phyloP scores from a whole-genome alignment of 148 eudicot species.

The Amaranthus hypochondriacus region DNA sequence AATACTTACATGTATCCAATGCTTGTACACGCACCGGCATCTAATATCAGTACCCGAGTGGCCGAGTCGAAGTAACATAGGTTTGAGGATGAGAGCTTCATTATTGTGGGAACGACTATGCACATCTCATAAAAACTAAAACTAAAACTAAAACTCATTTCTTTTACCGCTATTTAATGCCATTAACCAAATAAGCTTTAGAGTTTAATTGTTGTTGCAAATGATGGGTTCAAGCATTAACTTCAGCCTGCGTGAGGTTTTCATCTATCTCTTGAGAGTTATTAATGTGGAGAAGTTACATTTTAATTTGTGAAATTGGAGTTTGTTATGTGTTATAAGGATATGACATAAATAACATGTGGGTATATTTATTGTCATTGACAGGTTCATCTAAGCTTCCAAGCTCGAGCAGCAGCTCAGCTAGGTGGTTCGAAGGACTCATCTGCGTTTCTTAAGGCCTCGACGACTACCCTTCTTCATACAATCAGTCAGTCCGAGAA shows the following conservation, averaged over 20 bases:
- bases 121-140: too few species aligned
- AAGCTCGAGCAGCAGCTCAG: conserved; percentile 61
- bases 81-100: too few species aligned
- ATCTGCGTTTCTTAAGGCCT: conserved; percentile 76
- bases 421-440: conserved; percentile 59
- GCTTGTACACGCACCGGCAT: too few species aligned
- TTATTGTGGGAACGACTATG: too few species aligned
- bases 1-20: too few species aligned
- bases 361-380: conserved; percentile 30
- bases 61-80: too few species aligned
- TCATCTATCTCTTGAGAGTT: conserved; percentile 8
- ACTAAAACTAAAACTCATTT: too few species aligned
- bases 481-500: conserved; percentile 77
- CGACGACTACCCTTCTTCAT: conserved; percentile 87
- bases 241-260: not conserved
- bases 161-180: not conserved
- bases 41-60: too few species aligned
- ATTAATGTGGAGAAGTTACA: conserved; percentile 9
- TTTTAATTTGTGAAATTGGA: conserved; percentile 11
- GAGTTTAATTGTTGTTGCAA: conserved; percentile 1
- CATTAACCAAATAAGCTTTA: not conserved
- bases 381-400: conserved; percentile 73
- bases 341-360: conserved; percentile 19
- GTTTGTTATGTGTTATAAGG: conserved; percentile 7
- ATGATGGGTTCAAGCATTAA: not conserved